Base-by-base conservation (phyloP, 305 asterid genomes). In the Fraxinus greggii region DNA sequence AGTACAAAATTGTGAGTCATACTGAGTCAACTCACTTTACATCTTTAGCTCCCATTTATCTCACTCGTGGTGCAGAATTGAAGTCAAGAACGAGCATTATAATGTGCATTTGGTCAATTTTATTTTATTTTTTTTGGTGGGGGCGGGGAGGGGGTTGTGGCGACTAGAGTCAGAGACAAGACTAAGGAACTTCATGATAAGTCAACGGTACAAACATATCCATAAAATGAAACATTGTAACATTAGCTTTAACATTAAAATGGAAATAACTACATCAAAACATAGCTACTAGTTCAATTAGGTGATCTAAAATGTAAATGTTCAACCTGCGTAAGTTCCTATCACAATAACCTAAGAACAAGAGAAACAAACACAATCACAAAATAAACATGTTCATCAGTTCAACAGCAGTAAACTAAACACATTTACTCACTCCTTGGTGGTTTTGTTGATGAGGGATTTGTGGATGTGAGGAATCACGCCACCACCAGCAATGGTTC, bases 381-480 rank as follows among this genome's bases (percentile, higher is more conserved):
- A 84, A 63, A 61, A 32, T 42, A 83, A 13, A 77, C 32, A 72
- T 23, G 70, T 56, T 77, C 70, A 77, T 72, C 77, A 42, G 75
- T 42, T 69, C 54, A 75, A 80, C 72, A 69, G 42, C 76, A 5
- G 54, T 48, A 48, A 48, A 48, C 45, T 29, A 15, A 48, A 38
- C 75, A 15, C 19, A 26, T 15, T 12, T 54, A 67, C 5, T 94
- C 90, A 93, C 80, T 94, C 98, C 88, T 93, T 94, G 85, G 95
- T 88, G 89, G 98, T 93, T 87, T 94, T 94, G 94, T 94, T 94
- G 91, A 94, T 94, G 90, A 94, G 97, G 82, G 97, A 94, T 72
- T 94, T 94, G 94, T 94, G 98, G 81, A 94, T 94, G 89, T 94
- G 98, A 32, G 98, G 98, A 61, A 61, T 61, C 31, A 61, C 65